phyloP scores from a whole-genome alignment of 768 basidiomycete genomes.

The Tulasnella sp. region DNA sequence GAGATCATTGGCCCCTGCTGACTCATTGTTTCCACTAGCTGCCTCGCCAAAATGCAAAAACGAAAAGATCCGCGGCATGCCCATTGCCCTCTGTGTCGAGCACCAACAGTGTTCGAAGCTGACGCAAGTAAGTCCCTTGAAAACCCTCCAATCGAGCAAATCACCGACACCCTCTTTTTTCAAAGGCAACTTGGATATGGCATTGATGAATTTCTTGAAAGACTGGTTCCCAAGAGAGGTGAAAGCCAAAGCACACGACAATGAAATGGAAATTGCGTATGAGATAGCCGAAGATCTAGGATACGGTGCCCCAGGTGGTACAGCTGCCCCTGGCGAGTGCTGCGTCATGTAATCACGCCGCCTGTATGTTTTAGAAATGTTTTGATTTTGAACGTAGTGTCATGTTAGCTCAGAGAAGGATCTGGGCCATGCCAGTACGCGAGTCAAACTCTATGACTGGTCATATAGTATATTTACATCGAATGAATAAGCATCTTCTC shows the following conservation, averaged over 20 bases:
- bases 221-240: constrained; percentile 87
- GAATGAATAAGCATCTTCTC: too few relatives aligned
- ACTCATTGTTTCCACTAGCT: constrained; percentile 17
- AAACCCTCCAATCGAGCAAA: not conserved
- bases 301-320: too few relatives aligned
- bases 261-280: constrained; percentile 56
- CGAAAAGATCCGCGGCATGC: constrained; percentile 36
- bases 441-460: too few relatives aligned
- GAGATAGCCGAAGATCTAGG: constrained; percentile 61
- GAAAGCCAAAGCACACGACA: constrained; percentile 54
- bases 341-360: too few relatives aligned
- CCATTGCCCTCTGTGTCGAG: constrained; percentile 76
- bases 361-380: too few relatives aligned
- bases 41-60: constrained; percentile 87
- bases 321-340: too few relatives aligned
- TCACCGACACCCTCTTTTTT: not conserved
- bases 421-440: too few relatives aligned
- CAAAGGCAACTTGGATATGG: constrained; percentile 66
- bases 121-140: constrained; percentile 46
- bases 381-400: too few relatives aligned
- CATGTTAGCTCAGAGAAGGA: too few relatives aligned
- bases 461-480: too few relatives aligned
- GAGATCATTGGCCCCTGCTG: not conserved
- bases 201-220: constrained; percentile 70
- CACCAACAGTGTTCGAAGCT: constrained; percentile 61